Evolutionary conservation across 345 rosid species (phyloP), one percentile per base, ranked within the genome.

Genomic region (Acer negundo): DNA sequence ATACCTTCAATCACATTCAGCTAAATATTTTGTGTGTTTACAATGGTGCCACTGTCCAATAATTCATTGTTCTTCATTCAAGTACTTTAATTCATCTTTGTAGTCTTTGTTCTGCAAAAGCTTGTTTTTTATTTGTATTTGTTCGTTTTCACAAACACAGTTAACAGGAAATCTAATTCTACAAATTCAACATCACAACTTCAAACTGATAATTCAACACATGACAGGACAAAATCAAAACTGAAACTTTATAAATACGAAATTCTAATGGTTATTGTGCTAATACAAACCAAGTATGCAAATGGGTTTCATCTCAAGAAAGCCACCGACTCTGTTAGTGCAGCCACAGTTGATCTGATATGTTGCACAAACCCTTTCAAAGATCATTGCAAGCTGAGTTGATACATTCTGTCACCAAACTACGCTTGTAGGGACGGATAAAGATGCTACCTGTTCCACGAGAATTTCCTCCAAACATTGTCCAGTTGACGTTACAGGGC

Each of bases 371-470:
- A 85, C 78, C 63, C 74, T 80, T 53, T 76, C 68, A 20, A 64
- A 73, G 40, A 70, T 81, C 1, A 26, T 77, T 63, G 75, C 67
- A 81, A 53, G 26, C n/a, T 77, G 56, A 10, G 22, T 81, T 11
- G 84, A 73, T 61, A 81, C 73, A 5, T 35, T 22, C 72, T 77
- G 13, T 81, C 85, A 68, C 80, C 69, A 65, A 82, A 68, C 20
- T 70, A 75, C 13, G 55, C 68, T 7, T 71, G 72, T 59, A 56
- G 3, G 62, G 62, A 17, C 42, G 74, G 64, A 72, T 77, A 61
- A 11, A 11, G 12, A 22, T 46, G 22, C 20, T 56, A 56, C 61
- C 61, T 5, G 8, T 17, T n/a, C 62, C 62, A 6, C 10, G 6
- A 17, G 23, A 56, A 56, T 56, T 56, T 56, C 62, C 58, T 42